A percentile compares a stretch with the other conserved stretches of the same genome.
These are phyloP conservation scores for Cunninghamia lanceolata DNA, from an alignment of 75 land plant genomes.

Conservation along the genomic window DNA sequence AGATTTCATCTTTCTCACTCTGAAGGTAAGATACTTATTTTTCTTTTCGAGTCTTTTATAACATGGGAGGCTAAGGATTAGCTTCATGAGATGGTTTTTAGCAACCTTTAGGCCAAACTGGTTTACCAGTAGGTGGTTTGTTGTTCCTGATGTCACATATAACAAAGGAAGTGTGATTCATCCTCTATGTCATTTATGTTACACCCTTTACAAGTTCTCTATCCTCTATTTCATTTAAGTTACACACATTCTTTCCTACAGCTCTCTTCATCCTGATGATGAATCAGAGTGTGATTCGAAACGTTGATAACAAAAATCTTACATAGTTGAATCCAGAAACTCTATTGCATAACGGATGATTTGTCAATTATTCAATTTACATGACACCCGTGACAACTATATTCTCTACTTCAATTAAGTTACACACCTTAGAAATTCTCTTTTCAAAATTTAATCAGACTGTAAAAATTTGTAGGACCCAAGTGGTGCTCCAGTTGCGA, in stretches of 20 bases:
- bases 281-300: no score
- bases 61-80: no score
- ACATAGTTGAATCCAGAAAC: no score
- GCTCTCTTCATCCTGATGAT: no score
- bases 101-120: not conserved
- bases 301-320: no score
- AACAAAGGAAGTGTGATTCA: not conserved
- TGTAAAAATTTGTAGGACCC: conserved; percentile 21
- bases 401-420: no score
- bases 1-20: conserved; percentile 21
- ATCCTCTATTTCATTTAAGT: not conserved
- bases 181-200: not conserved
- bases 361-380: no score
- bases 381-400: no score
- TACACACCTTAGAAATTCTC: not conserved
- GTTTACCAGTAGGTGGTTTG: not conserved
- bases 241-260: not conserved
- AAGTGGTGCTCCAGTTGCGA: conserved; percentile 30
- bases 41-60: not conserved
- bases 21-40: conserved; percentile 20
- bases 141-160: not conserved
- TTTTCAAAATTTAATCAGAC: not conserved
- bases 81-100: no score
- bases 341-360: no score
- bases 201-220: not conserved